Evolutionary conservation across 129 eudicot species (phyloP).

Genomic region (Lactuca saligna): DNA sequence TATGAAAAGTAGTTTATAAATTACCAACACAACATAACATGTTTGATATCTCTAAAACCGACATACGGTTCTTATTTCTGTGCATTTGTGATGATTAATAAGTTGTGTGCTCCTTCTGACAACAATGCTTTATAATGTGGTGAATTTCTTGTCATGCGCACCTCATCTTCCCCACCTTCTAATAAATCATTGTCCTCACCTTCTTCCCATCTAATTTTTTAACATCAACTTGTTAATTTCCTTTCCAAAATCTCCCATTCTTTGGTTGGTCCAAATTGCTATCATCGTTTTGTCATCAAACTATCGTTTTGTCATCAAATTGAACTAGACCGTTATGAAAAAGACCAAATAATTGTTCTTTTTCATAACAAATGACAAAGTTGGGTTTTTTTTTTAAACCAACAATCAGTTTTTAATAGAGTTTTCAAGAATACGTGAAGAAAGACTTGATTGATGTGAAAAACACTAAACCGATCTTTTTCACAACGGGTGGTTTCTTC

Average conservation of each 20-base stretch:
- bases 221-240: constrained; percentile 4
- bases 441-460: no score
- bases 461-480: no score
- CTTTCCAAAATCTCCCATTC: background rate
- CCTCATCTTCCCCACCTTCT: constrained; percentile 36
- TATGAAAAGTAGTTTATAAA: no score
- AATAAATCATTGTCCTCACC: constrained; percentile 36
- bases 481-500: background rate
- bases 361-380: background rate
- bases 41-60: background rate
- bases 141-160: constrained; percentile 24
- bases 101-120: constrained; percentile 29
- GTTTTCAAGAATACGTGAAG: constrained; percentile 7
- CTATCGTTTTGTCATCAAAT: background rate
- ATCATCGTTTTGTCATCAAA: background rate
- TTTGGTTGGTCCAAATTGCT: background rate
- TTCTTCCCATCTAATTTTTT: background rate
- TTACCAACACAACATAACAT: background rate
- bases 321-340: background rate
- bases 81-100: constrained; percentile 29
- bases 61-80: constrained; percentile 9
- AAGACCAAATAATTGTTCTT: background rate
- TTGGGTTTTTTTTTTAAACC: background rate
- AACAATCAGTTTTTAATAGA: background rate
- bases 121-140: constrained; percentile 18